Percentiles rank a stretch among this genome's conserved stretches.
Evolutionary conservation across 805 yeast genomes (phyloP).

Genomic region (Metschnikowia baotianmanensis): DNA sequence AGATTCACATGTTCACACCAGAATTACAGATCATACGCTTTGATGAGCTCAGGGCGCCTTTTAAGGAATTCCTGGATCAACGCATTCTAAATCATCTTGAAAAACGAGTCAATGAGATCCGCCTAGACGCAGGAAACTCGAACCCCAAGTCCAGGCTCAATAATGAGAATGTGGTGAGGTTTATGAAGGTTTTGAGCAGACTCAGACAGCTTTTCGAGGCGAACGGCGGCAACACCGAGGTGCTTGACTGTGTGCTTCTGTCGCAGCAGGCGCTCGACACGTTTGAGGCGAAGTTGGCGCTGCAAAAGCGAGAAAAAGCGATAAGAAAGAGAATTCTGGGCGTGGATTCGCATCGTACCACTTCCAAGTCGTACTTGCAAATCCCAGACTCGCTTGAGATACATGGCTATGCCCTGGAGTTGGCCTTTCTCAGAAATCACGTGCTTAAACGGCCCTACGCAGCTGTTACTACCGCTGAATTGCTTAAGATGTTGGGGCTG

Average conservation of each 20-base stretch:
- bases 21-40: constrained; percentile 16
- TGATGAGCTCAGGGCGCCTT: constrained; percentile 16
- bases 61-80: constrained; percentile 6
- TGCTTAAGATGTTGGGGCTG: constrained; percentile 8
- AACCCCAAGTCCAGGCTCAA: constrained; percentile 12
- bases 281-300: constrained; percentile 15
- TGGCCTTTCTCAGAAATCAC: constrained; percentile 6
- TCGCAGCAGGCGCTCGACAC: constrained; percentile 13
- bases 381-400: constrained; percentile 16
- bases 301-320: constrained; percentile 6
- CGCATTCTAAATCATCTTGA: constrained; percentile 13
- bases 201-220: constrained; percentile 13
- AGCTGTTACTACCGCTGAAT: constrained; percentile 5
- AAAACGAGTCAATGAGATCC: constrained; percentile 12
- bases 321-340: not conserved
- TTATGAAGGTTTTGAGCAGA: constrained; percentile 14
- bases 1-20: constrained; percentile 19
- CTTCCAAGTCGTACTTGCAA: constrained; percentile 13
- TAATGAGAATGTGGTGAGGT: constrained; percentile 10
- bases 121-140: constrained; percentile 7
- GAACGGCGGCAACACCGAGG: constrained; percentile 19
- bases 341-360: not conserved
- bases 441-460: constrained; percentile 8
- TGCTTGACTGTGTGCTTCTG: constrained; percentile 17
- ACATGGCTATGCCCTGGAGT: constrained; percentile 11